Base-by-base conservation (phyloP, 208 protist species). In the Trypanosoma conorhini region DNA sequence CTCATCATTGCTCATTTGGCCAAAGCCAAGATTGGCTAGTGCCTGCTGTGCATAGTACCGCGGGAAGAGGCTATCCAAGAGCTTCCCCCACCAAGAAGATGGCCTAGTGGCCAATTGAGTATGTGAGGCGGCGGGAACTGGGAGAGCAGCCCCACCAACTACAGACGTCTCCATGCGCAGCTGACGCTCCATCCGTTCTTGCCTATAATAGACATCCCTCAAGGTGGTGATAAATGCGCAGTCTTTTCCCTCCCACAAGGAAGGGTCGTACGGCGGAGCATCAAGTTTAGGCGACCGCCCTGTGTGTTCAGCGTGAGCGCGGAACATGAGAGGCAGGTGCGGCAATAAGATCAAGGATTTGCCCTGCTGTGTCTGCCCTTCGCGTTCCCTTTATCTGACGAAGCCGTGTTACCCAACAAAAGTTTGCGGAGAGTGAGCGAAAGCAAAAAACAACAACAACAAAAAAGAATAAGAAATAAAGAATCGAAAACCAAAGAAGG, bases 241-340 rank as follows among this genome's bases (percentile, higher is more conserved):
- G 59, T 93, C 85, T 10, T 71, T 80, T 5, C 63, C 74, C 17
- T 74, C 70, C 87, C 87, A 93, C 48, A 87, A 22, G 0, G 77
- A 72, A 2, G 87, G 87, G 66, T 89, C 82, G 65, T 84, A 85
- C 15, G 55, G 71, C 51, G 87, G 87, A 3, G 87, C 87, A 67
- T 93, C 87, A 61, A 87, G 79, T 33, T 62, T 72, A 5, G 85
- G 85, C 21, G 78, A 81, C 62, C 85, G 77, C 60, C 51, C 48
- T 57, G 31, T 64, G 35, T 38, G 40, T 55, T 56, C 70, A 24
- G 21, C 7, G 17, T 40, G 9, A 33, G n/a, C 51, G 30, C 42
- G 24, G 17, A 50, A 58, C 61, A 75, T 67, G 13, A 30, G 28
- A 19, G 15, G 51, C 48, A 46, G 26, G 5, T 28, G 40, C 15